These are phyloP conservation scores for Puccinia horiana DNA, from an alignment of 1,284 basidiomycete species.

Conservation along the genomic window DNA sequence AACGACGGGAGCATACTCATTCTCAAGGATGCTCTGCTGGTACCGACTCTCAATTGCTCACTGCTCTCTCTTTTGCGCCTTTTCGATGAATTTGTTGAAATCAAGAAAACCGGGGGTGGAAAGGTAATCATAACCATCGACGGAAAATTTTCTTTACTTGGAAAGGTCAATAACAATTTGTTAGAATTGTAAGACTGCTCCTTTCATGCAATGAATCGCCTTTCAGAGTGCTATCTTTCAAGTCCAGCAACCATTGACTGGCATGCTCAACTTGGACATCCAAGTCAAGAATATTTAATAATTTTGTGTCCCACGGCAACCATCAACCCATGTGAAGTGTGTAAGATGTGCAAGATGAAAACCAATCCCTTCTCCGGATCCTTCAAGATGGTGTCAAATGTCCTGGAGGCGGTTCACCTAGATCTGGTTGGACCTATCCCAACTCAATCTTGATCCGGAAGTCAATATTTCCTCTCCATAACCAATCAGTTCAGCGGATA, in stretches of 20 bases:
- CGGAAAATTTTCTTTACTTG: background rate
- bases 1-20: background rate
- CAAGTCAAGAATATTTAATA: background rate
- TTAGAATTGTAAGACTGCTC: background rate
- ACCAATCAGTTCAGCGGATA: background rate
- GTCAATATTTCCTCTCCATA: background rate
- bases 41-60: background rate
- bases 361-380: background rate
- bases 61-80: background rate
- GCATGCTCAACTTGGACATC: background rate
- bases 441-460: background rate
- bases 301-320: background rate
- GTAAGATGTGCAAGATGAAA: background rate
- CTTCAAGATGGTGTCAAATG: background rate
- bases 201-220: background rate
- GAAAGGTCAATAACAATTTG: background rate
- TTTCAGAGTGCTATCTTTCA: background rate
- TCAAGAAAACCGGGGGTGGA: background rate
- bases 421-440: background rate
- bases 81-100: background rate
- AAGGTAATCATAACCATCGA: background rate
- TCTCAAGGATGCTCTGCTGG: background rate
- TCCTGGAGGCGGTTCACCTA: background rate
- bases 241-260: background rate
- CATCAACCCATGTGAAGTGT: background rate